Conservation (phyloP, 2,329 filamentous ascomycete species). For the Bipolaris zeicola region DNA sequence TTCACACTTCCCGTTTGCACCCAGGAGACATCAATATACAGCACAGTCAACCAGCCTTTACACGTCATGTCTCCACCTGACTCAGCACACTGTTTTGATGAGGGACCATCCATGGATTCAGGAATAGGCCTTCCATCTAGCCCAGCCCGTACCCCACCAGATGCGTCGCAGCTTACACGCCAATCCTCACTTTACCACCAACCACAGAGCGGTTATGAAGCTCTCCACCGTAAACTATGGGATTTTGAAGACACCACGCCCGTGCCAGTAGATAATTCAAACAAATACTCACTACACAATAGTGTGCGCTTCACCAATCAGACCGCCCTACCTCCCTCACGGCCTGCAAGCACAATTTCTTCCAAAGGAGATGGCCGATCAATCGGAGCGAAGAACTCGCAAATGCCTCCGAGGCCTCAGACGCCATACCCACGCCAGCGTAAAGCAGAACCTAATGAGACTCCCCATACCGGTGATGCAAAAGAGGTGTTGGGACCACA, state of each 20-base stretch:
- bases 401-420: not conserved
- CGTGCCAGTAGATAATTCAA: not conserved
- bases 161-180: not conserved
- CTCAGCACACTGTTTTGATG: not conserved
- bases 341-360: not conserved
- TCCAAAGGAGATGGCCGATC: not conserved
- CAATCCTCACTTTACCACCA: not conserved
- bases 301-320: not conserved
- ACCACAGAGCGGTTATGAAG: not conserved
- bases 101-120: constrained; percentile 3
- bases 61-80: not conserved
- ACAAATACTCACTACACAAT: not conserved
- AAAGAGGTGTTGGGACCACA: not conserved
- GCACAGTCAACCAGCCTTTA: not conserved
- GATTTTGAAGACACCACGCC: not conserved
- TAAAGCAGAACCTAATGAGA: not conserved
- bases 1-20: not conserved
- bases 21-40: not conserved
- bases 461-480: not conserved
- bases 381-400: not conserved
- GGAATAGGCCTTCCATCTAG: constrained; percentile 1
- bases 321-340: not conserved
- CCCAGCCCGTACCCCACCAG: not conserved
- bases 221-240: not conserved
- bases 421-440: not conserved